Conservation (phyloP, 257 asterid species). For the Solanum tacnaense region DNA sequence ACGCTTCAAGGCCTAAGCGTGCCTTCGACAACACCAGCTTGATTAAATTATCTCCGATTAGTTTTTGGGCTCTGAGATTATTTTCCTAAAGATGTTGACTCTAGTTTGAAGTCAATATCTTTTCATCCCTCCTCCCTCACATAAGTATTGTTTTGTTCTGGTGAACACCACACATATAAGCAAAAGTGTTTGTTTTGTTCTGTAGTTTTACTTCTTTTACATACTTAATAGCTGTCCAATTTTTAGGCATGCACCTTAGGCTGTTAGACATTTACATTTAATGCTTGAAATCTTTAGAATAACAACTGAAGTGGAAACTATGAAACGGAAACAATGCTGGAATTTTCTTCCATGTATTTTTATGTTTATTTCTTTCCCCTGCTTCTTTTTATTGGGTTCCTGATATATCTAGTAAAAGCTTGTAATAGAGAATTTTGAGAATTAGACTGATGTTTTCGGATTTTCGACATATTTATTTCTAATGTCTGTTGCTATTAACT, state of each 20-base stretch:
- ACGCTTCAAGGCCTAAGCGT: not conserved
- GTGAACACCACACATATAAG: not conserved
- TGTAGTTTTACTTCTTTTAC: not conserved
- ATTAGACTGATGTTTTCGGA: not conserved
- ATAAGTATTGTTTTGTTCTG: not conserved
- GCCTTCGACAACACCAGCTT: not conserved
- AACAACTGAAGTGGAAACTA: not conserved
- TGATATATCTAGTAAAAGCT: not conserved
- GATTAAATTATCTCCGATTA: not conserved
- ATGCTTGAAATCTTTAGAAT: not conserved
- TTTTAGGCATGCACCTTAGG: not conserved
- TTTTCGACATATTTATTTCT: conserved; percentile 1
- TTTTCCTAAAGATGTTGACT: not conserved
- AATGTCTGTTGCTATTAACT: conserved; percentile 2
- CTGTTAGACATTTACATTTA: not conserved
- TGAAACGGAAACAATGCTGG: not conserved
- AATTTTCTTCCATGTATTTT: not conserved
- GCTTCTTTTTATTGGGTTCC: not conserved
- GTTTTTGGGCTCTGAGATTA: not conserved
- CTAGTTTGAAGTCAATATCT: not conserved
- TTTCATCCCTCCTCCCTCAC: not conserved
- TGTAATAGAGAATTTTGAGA: not conserved
- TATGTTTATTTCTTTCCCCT: not conserved
- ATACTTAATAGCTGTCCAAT: not conserved
- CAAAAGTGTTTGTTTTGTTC: not conserved